Evolutionary conservation across 305 asterid species (phyloP), one percentile per base, ranked within the genome.

Genomic region (Fraxinus floribunda): DNA sequence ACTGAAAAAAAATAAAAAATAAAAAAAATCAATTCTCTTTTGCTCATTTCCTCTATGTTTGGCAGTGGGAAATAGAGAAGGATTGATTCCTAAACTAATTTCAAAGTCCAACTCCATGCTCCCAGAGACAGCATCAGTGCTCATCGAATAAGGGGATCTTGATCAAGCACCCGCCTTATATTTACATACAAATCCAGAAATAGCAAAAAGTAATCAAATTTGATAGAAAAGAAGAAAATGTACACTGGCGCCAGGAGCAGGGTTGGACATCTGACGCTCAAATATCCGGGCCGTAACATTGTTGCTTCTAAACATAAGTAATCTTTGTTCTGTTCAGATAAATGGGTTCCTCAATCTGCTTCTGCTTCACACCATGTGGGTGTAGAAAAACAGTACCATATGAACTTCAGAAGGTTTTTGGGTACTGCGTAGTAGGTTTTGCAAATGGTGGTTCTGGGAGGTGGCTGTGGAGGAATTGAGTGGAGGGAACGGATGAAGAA

Each of bases 181-280:
- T 46, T 62, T 20, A 38, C 78, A 70, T 26, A n/a, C 52, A 41
- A 57, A 80, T 15, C 57, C 49, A 24, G 24, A 15, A 46, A 7
- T 26, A 18, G 78, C 18, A 74, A 76, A 57, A 46, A 46, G 18
- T 13, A 46, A 46, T 46, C 57, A 46, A 46, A 46, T 15, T 46
- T 13, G 18, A 46, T 1, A 49, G 60, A 13, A 15, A 15, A 34
- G 73, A 76, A 41, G 41, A 76, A 13, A 70, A 29, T 85, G 24
- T 94, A 95, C 99, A 78, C 90, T 85, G 88, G 98, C 91, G 85
- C 98, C 97, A 83, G 99, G 98, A 89, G 94, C 90, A 83, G 99
- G 97, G 79, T 90, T 85, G 66, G 88, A 88, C 88, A 93, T 92
- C 93, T 95, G 97, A 89, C 99, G 98, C 92, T 93, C 90, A 90